Conservation (phyloP, 2,329 filamentous ascomycete species). For the Xylaria sp. region DNA sequence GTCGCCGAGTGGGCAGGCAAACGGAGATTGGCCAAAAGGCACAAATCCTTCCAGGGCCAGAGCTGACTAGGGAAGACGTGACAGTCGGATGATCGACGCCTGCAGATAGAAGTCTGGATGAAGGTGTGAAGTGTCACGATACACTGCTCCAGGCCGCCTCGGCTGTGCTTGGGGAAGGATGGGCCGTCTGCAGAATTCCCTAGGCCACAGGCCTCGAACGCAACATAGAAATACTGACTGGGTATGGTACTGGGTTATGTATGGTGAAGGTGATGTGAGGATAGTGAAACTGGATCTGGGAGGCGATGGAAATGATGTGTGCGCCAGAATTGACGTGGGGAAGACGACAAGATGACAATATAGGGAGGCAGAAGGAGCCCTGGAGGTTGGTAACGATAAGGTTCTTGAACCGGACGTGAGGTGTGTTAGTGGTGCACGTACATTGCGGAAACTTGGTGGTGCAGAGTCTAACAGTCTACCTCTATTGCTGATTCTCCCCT, state of each 20-base stretch:
- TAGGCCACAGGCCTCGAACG: too few species aligned
- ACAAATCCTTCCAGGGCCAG: conserved; percentile 15
- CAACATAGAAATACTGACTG: background rate
- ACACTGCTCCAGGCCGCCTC: background rate
- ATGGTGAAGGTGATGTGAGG: too few species aligned
- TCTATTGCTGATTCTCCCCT: too few species aligned
- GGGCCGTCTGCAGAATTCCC: too few species aligned
- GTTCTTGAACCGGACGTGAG: background rate
- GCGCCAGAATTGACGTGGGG: conserved; percentile 2
- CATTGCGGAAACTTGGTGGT: background rate
- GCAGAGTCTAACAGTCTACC: too few species aligned
- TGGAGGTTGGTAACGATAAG: background rate
- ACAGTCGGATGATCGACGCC: conserved; percentile 12
- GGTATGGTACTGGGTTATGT: too few species aligned
- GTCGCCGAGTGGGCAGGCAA: conserved; percentile 12
- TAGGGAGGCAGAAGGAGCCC: background rate
- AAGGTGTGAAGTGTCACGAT: background rate
- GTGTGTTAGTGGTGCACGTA: background rate
- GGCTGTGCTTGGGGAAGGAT: too few species aligned
- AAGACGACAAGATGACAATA: conserved; percentile 6
- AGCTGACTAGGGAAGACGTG: conserved; percentile 5
- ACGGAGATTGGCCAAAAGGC: conserved; percentile 17
- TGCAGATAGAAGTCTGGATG: background rate
- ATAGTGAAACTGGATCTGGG: too few species aligned
- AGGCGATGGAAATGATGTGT: too few species aligned